Evolutionary conservation across 257 asterid genomes (phyloP), one percentile per base, ranked within the genome.

Genomic region (Gardenia jasminoides): DNA sequence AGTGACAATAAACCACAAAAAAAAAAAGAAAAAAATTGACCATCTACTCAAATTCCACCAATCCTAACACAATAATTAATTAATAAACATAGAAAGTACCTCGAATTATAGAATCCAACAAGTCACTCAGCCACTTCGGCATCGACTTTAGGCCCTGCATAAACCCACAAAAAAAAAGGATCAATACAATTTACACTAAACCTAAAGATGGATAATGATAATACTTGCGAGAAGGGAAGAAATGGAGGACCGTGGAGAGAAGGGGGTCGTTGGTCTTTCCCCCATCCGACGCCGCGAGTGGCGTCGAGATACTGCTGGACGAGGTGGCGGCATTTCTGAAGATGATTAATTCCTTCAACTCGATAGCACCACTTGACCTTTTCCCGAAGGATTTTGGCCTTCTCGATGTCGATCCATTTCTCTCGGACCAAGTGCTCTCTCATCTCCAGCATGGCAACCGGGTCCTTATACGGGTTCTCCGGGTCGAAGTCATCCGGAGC

Each of bases 321-420:
- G 69, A 94, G 97, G 85, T 94, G 98, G 67, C 97, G 93, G 82
- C 98, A 94, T 82, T 94, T 94, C 86, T 94, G 98, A 83, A 92
- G 97, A 58, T 94, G 98, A 74, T 94, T 92, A 56, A 94, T 77
- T 30, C 97, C 98, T 80, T 94, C 98, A 4, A 94, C 87, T 4
- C 98, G 91, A 82, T 94, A 92, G 80, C 98, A 94, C 98, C 97
- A 92, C 83, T 89, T 93, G 75, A 94, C 92, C 79, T 86, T 92
- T 84, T 94, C 97, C 15, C 98, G 82, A 76, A 94, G 88, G 82
- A 94, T 92, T 90, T 94, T 94, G 43, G 98, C 98, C 83, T 91
- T 94, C 87, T 94, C 98, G 90, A 94, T 94, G 78, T 89, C 90
- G 96, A 94, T 91, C 98, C 98, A 94, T 76, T 93, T 94, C 88